A percentile compares a stretch with the other conserved stretches of the same genome.
Conservation (phyloP, 495 filamentous ascomycete genomes). For the Aspergillus hancockii region DNA sequence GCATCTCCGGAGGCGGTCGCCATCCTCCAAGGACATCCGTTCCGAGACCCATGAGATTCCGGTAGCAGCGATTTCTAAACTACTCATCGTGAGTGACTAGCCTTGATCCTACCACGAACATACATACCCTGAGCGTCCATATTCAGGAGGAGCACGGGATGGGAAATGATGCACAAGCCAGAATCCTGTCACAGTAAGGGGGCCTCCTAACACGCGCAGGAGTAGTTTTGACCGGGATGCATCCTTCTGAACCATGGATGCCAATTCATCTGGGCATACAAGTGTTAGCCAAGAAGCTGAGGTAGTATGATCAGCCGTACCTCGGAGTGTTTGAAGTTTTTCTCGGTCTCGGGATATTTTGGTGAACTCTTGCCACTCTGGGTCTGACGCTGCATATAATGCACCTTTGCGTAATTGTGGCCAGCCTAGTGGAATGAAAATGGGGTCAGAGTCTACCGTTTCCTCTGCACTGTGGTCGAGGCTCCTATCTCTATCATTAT, state of each 20-base stretch:
- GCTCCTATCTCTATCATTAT: conserved; percentile 20
- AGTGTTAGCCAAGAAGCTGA: conserved; percentile 19
- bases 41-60: conserved; percentile 53
- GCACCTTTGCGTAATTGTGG: conserved; percentile 47
- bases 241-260: conserved; percentile 39
- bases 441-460: conserved; percentile 33
- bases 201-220: conserved; percentile 46
- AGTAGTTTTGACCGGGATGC: conserved; percentile 34
- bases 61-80: conserved; percentile 56
- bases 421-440: conserved; percentile 69
- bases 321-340: conserved; percentile 46
- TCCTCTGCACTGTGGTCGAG: conserved; percentile 29
- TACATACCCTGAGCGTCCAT: conserved; percentile 59
- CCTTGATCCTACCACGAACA: too few species aligned
- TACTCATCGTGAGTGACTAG: conserved; percentile 22
- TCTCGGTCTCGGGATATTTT: conserved; percentile 55
- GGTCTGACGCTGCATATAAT: conserved; percentile 62
- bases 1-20: conserved; percentile 34
- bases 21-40: conserved; percentile 36
- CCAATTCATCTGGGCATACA: conserved; percentile 50
- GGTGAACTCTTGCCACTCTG: conserved; percentile 70
- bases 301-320: conserved; percentile 36
- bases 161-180: conserved; percentile 67
- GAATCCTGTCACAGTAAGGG: conserved; percentile 45
- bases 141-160: conserved; percentile 57